These are phyloP conservation scores for Dothideomycetes sp. DNA, from an alignment of 2,329 filamentous ascomycete genomes.

Conservation along the genomic window DNA sequence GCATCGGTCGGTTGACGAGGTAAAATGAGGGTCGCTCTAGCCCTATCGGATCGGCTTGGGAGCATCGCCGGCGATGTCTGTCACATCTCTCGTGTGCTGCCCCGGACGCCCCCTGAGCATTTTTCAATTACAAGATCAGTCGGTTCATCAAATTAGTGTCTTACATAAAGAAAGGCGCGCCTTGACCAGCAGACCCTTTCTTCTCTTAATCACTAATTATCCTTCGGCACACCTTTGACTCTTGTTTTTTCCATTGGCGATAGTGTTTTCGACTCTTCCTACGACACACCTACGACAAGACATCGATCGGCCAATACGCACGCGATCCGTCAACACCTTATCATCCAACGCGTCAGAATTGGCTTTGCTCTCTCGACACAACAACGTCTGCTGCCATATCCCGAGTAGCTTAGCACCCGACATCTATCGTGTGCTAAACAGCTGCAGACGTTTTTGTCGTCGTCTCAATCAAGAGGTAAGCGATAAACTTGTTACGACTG, in stretches of 20 bases:
- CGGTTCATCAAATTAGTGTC: neutral
- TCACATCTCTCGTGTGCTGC: slow-evolving; percentile 2
- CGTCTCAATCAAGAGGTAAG: slow-evolving; percentile 1
- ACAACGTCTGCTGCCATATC: too few relatives aligned
- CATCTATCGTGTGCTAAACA: neutral
- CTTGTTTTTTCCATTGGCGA: slow-evolving; percentile 1
- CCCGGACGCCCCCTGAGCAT: slow-evolving; percentile 8
- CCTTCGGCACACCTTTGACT: slow-evolving; percentile 7
- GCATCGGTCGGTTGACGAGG: neutral
- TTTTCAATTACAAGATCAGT: slow-evolving; percentile 8
- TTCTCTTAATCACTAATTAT: slow-evolving; percentile 9
- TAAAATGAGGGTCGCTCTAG: slow-evolving; percentile 4
- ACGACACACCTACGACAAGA: neutral
- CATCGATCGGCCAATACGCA: slow-evolving; percentile 4
- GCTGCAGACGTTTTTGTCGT: slow-evolving; percentile 1
- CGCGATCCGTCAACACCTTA: slow-evolving; percentile 2
- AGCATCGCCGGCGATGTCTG: slow-evolving; percentile 4
- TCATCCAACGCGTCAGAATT: slow-evolving; percentile 10
- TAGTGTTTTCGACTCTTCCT: neutral
- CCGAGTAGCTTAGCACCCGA: too few relatives aligned
- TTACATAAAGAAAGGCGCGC: slow-evolving; percentile 1
- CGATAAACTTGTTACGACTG: neutral
- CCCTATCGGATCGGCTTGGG: slow-evolving; percentile 3
- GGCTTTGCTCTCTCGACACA: slow-evolving; percentile 3
- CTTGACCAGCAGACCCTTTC: slow-evolving; percentile 9